These are phyloP conservation scores for Hypoxylon rubiginosum DNA, from an alignment of 2,329 filamentous ascomycete species.

Conservation along the genomic window DNA sequence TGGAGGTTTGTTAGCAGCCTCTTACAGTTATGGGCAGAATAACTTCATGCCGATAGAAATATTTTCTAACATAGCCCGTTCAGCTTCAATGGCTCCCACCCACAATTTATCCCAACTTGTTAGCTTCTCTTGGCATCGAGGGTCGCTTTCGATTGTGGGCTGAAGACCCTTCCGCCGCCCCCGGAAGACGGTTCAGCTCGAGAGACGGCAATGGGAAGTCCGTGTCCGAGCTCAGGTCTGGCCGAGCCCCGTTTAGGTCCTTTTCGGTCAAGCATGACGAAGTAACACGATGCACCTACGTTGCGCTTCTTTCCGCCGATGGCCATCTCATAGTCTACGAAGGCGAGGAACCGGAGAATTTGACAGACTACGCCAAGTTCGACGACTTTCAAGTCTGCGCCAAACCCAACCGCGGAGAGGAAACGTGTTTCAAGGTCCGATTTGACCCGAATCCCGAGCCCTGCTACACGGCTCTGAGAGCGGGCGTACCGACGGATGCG, in stretches of 20 bases:
- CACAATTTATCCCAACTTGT: constrained; percentile 85
- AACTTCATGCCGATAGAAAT: too few species aligned
- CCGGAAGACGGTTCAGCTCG: constrained; percentile 84
- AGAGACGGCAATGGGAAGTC: constrained; percentile 62
- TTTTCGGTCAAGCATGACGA: constrained; percentile 88
- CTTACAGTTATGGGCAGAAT: constrained; percentile 2
- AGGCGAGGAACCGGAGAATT: constrained; percentile 84
- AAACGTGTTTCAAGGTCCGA: constrained; percentile 85
- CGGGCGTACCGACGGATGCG: constrained; percentile 84
- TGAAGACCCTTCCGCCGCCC: constrained; percentile 85
- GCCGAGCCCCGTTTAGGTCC: constrained; percentile 78
- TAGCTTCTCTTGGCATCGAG: constrained; percentile 90
- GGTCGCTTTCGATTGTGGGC: constrained; percentile 93
- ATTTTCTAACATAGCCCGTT: constrained; percentile 37
- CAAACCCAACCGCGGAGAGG: constrained; percentile 81
- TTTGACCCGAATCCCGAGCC: constrained; percentile 92
- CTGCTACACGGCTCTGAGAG: constrained; percentile 80
- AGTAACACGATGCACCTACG: constrained; percentile 82
- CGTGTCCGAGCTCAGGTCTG: constrained; percentile 69
- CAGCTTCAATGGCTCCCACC: constrained; percentile 95
- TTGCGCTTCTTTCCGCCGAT: constrained; percentile 87
- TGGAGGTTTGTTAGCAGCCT: constrained; percentile 73
- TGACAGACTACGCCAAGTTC: constrained; percentile 80
- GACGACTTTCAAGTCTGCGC: constrained; percentile 82
- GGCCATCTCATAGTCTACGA: constrained; percentile 85